A percentile compares a stretch with the other conserved stretches of the same genome.
Conservation (phyloP, 495 filamentous ascomycete genomes). For the Echria macrotheca region DNA sequence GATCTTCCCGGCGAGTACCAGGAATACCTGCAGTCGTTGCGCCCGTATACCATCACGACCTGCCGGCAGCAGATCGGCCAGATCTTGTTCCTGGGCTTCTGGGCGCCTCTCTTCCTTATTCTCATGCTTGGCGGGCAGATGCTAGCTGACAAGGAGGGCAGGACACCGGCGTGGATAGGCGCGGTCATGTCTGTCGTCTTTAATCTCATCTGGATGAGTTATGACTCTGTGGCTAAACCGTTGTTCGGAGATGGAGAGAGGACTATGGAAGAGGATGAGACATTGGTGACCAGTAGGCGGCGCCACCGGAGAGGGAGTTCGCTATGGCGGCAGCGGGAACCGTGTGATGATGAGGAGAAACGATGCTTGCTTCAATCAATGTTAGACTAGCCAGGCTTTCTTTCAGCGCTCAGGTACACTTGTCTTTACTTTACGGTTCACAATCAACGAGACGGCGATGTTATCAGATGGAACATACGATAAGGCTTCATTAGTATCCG, state of each 20-base stretch:
- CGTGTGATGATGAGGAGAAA: slow-evolving; percentile 23
- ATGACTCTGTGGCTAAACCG: slow-evolving; percentile 62
- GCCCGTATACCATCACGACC: slow-evolving; percentile 64
- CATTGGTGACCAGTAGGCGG: not conserved
- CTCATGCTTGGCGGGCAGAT: slow-evolving; percentile 29
- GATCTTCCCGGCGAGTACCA: slow-evolving; percentile 69
- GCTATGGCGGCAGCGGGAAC: not conserved
- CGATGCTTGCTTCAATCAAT: slow-evolving; percentile 10
- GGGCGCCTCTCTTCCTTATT: slow-evolving; percentile 35
- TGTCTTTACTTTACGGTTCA: too few species aligned
- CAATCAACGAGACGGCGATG: too few species aligned
- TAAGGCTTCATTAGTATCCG: slow-evolving; percentile 2
- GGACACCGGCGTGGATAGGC: slow-evolving; percentile 62
- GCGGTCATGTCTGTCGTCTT: slow-evolving; percentile 43
- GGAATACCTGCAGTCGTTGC: slow-evolving; percentile 58
- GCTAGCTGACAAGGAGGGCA: slow-evolving; percentile 59
- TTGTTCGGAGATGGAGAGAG: slow-evolving; percentile 88
- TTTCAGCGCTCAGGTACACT: too few species aligned
- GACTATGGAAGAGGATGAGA: slow-evolving; percentile 44
- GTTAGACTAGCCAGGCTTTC: not conserved
- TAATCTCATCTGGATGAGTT: slow-evolving; percentile 60
- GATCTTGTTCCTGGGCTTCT: slow-evolving; percentile 41
- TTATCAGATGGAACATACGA: too few species aligned
- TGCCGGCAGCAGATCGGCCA: slow-evolving; percentile 59
- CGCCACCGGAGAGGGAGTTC: not conserved